These are phyloP conservation scores for Sphagnum magellanicum DNA, from an alignment of 228 moss, liverwort and hornwort species.

Conservation along the genomic window DNA sequence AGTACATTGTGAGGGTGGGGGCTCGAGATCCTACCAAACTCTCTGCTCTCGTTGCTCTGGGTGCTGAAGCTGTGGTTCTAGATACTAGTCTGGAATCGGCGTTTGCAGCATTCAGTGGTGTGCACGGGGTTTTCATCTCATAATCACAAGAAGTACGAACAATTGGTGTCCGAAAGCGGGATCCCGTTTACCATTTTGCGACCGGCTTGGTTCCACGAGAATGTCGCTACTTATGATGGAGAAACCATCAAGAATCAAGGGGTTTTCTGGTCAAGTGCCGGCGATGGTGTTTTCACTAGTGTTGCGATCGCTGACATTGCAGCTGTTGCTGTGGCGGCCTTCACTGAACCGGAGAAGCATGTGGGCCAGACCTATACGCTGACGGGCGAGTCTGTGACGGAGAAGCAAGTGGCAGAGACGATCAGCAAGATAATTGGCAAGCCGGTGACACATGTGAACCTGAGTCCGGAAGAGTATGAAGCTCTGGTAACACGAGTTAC, in stretches of 20 bases:
- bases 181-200: conserved; percentile 8
- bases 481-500: conserved; percentile 2
- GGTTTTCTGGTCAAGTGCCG: conserved; percentile 10
- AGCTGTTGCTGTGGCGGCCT: conserved; percentile 4
- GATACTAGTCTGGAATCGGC: conserved; percentile 8
- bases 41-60: neutral
- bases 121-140: conserved; percentile 6
- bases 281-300: conserved; percentile 10
- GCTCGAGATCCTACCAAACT: conserved; percentile 6
- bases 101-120: conserved; percentile 9
- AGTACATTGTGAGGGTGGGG: conserved; percentile 12
- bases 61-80: conserved; percentile 11
- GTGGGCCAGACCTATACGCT: conserved; percentile 3
- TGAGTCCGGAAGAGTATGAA: conserved; percentile 12
- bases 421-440: conserved; percentile 9
- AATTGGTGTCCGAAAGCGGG: conserved; percentile 8
- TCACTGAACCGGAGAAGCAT: conserved; percentile 3
- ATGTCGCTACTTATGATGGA: conserved; percentile 1
- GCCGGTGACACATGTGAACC: conserved; percentile 13
- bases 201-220: conserved; percentile 15
- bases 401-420: conserved; percentile 15
- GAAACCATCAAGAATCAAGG: conserved; percentile 4
- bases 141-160: conserved; percentile 11
- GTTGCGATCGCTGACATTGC: conserved; percentile 12
- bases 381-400: conserved; percentile 4